Conservation (phyloP, 108 stramenopile genomes). For the Cylindrotheca fusiformis region DNA sequence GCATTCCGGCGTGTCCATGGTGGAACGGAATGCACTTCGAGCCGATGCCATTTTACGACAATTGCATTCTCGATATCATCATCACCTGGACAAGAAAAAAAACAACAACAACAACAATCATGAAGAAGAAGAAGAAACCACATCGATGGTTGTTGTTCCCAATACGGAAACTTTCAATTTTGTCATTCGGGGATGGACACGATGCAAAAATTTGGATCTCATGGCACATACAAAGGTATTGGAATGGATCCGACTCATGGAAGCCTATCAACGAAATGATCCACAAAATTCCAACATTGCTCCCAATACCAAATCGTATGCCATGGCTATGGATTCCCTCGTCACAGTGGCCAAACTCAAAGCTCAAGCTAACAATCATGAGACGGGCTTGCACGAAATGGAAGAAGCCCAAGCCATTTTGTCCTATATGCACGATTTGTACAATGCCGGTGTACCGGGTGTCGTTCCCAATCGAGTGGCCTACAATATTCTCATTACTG, state of each 20-base stretch:
- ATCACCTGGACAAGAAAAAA: neutral
- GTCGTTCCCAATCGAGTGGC: constrained; percentile 46
- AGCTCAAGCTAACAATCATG: constrained; percentile 21
- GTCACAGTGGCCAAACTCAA: constrained; percentile 50
- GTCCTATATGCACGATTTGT: constrained; percentile 51
- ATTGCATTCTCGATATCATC: constrained; percentile 28
- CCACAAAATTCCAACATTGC: constrained; percentile 25
- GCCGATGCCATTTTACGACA: constrained; percentile 48
- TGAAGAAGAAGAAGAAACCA: constrained; percentile 6
- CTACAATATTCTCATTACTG: constrained; percentile 70
- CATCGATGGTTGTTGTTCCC: constrained; percentile 27
- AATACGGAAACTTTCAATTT: constrained; percentile 73
- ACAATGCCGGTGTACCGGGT: constrained; percentile 39
- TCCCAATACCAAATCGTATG: constrained; percentile 68
- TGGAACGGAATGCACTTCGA: constrained; percentile 37
- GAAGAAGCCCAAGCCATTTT: constrained; percentile 50
- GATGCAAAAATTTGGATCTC: constrained; percentile 41
- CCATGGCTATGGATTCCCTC: constrained; percentile 71
- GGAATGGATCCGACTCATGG: constrained; percentile 56
- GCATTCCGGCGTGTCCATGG: too few relatives aligned
- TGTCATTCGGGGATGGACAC: constrained; percentile 75
- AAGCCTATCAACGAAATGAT: constrained; percentile 44
- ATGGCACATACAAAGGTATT: constrained; percentile 42
- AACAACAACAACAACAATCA: neutral
- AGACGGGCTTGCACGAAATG: constrained; percentile 61